Base-by-base conservation (phyloP, 345 rosid genomes). In the Eucalyptus polybractea region DNA sequence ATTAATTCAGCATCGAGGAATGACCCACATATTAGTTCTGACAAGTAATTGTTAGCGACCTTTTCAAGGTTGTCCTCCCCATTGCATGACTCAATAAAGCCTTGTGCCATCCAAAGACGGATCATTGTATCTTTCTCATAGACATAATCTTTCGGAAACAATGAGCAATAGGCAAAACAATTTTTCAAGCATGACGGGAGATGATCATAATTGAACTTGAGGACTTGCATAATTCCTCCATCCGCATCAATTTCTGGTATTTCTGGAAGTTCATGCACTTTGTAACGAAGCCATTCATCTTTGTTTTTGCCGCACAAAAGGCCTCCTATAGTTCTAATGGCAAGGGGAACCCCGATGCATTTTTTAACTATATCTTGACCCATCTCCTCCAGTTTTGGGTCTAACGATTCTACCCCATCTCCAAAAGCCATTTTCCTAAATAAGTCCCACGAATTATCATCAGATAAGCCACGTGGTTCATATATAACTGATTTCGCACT, bases 401-500 rank as follows among this genome's bases (percentile, higher is more conserved):
- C 40, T 7, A 14, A 12, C 3, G 10, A n/a, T n/a, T 13, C 10
- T 29, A 3, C 16, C 40, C 76, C 5, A 67, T 67, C 40, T n/a
- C 76, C 40, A 14, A 67, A 67, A 7, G 76, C 76, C 76, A 14
- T 4, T n/a, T 7, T 6, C 22, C 10, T 67, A 4, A 67, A 67
- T n/a, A 67, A 6, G 1, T 67, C 10, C 76, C 76, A 67, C 0
- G 76, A 67, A 1, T n/a, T 2, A 3, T n/a, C 21, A 1, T 4
- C 2, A n/a, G 37, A 1, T n/a, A 67, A 9, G 9, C 40, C 76
- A 5, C 1, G 0, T 67, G 17, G 40, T 4, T 7, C 37, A 65
- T n/a, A 7, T 3, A 67, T 67, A 67, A 0, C 3, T 67, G 76
- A n/a, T 14, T 67, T n/a, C 1, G 3, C 3, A n/a, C 0, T 19